Evolutionary conservation across 2,329 filamentous ascomycete genomes (phyloP), one percentile per base, ranked within the genome.

Genomic region (Aspergillus pseudoglaucus): DNA sequence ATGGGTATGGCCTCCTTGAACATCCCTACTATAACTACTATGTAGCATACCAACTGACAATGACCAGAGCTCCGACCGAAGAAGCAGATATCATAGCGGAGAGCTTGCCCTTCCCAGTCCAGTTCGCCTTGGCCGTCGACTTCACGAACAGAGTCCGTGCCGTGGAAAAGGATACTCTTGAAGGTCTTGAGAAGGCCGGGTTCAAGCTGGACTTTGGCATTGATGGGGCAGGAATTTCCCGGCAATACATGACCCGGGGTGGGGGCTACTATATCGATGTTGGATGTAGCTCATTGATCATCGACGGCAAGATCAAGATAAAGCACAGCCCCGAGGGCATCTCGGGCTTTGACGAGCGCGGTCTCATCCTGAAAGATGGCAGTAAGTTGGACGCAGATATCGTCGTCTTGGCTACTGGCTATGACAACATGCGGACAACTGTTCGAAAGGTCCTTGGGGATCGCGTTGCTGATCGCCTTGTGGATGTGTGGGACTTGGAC

Each of bases 381-480:
- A 65, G 67, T 0, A 73, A 75, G 54, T 60, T 85, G 0, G 73
- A 79, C 15, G 81, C 82, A 0, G 83, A 86, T 52, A 75, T 84
- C 52, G 76, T 87, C 7, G 74, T 87, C 0, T 72, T 84, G 38
- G 81, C 81, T 0, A 84, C 81, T 0, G 81, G 76, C 3, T 87
- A 84, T 55, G 76, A 83, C 51, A 86, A 85, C 59, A 88, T 88
- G 83, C 72, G 75, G 9, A 82, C 79, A 0, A 78, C 79, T 17
- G 79, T 83, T 1, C 68, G 79, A n/a, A 71, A 73, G 27, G 77
- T 85, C 17, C 74, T 88, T 46, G 85, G 84, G 0, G 75, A 83
- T 25, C 72, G 76, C 15, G 70, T 87, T 8, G 82, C 80, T 0
- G 77, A 81, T 45, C 70, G 73, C 22, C 74, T 82, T 4, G 69